Conservation (phyloP, 2,329 filamentous ascomycete species). For the Ophiognomonia clavigignenti-juglandacearum region DNA sequence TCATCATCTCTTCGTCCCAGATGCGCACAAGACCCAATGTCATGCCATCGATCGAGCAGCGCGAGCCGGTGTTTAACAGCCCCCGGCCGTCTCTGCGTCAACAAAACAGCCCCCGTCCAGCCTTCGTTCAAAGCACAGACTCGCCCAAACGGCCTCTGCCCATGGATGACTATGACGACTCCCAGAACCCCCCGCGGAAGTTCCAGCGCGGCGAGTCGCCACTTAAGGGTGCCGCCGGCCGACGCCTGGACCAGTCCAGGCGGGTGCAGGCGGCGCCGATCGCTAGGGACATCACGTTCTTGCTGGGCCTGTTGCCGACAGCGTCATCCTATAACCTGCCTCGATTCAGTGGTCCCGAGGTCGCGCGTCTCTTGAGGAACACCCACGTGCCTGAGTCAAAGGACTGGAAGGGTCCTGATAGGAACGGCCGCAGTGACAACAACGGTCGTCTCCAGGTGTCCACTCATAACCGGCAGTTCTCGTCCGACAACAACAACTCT, state of each 20-base stretch:
- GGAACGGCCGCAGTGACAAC: conserved; percentile 22
- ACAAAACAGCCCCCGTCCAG: conserved; percentile 40
- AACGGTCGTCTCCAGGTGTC: conserved; percentile 19
- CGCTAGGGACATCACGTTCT: conserved; percentile 62
- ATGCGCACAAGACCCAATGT: conserved; percentile 58
- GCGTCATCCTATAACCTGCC: conserved; percentile 67
- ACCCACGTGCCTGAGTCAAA: conserved; percentile 60
- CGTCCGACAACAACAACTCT: conserved; percentile 19
- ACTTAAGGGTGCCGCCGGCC: conserved; percentile 82
- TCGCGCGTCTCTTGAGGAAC: conserved; percentile 69
- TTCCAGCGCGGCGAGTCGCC: conserved; percentile 86
- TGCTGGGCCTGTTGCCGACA: conserved; percentile 69
- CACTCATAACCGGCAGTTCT: conserved; percentile 20
- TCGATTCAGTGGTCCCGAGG: conserved; percentile 62
- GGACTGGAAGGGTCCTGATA: conserved; percentile 45
- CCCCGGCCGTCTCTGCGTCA: conserved; percentile 30
- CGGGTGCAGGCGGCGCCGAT: conserved; percentile 62
- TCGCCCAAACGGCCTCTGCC: conserved; percentile 60
- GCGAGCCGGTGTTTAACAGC: conserved; percentile 39
- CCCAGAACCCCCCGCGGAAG: conserved; percentile 70
- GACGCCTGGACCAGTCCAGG: conserved; percentile 75
- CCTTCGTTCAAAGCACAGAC: conserved; percentile 42
- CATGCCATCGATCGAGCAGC: conserved; percentile 51
- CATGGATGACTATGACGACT: conserved; percentile 67
- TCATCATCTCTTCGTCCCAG: conserved; percentile 81